Base-by-base conservation (phyloP, 495 filamentous ascomycete genomes). In the Physcia stellaris region DNA sequence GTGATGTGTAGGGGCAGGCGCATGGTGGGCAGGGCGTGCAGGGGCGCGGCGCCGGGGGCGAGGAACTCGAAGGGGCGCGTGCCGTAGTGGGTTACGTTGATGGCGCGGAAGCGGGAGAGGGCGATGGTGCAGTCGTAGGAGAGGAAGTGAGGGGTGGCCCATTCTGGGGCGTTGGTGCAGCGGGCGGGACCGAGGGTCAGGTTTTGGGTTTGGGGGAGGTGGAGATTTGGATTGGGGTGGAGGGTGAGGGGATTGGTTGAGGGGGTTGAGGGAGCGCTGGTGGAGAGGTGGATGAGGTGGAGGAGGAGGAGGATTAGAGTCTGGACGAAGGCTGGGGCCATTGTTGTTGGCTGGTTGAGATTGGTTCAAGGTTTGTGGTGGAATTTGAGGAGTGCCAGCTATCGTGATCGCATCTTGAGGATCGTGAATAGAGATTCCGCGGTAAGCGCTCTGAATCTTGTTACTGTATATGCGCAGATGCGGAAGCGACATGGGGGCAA, bases 1-100 rank as follows among this genome's bases (percentile, higher is more conserved):
- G 13, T 35, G 24, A 21, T 21, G 4, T 22, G 20, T n/a, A 18
- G 33, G 6, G 33, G 33, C 10, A 35, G 24, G 7, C 33, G 33
- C 20, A 35, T n/a, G 15, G 15, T 21, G 16, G 5, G 7, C n/a
- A 35, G 33, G 3, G 10, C 15, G 0, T 18, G 20, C 7, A 18
- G 1, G 15, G 15, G 6, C 24, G 20, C 24, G 15, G 33, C 33
- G 6, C 33, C 6, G 13, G 6, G 33, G 33, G 33, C 33, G 18
- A 35, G 33, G 9, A 35, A 35, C 13, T 35, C 33, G 18, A 35
- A 21, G 24, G 20, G 18, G 6, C 33, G 33, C 13, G 33, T 21
- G 20, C 24, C 24, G 33, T 22, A 35, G 33, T 21, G 4, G 5
- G 11, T 19, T 18, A 21, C 11, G 33, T 35, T 22, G 13, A 22